Base-by-base conservation (phyloP, 257 asterid species). In the Solanum verrucosum region DNA sequence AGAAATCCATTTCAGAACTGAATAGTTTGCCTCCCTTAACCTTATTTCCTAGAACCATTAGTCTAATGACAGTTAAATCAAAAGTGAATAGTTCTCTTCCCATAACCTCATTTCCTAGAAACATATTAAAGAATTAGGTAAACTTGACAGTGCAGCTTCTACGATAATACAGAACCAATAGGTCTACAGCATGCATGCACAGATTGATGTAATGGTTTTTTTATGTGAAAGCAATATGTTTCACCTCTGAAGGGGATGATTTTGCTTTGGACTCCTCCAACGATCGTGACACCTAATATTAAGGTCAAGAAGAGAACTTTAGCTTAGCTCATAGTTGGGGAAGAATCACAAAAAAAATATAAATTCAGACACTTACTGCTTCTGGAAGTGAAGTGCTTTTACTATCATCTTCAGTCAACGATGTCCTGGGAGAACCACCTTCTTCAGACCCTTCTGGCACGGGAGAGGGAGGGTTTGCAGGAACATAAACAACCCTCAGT, bases 391-490 rank as follows among this genome's bases (percentile, higher is more conserved):
- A 65, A 86, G 95, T 86, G 83, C 65, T 93, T 81, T 84, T 90
- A 83, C 89, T 88, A 88, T 93, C 98, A 85, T 93, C 95, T 81
- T 94, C 98, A 74, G 92, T 88, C 25, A 93, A 91, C 59, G 95
- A 93, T 63, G 95, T 88, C 89, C 93, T 92, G 29, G 98, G 96
- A 79, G 98, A 92, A 86, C 91, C 92, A 71, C 94, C 98, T 89
- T 95, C 99, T 92, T 96, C 99, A 25, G 97, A 94, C 87, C 92
- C 99, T 95, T 96, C 98, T 6, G 98, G 98, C 38, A 95, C 98
- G 21, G 99, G 97, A 75, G 99, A 94, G 49, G 99, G 98, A 86
- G 96, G 99, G 87, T 95, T 96, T 23, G 98, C 98, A 7, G 98
- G 96, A 88, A 94, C 90, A 71, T 91, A 95, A 88, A 94, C 90